Evolutionary conservation across 371 early-diverging fungal genomes (phyloP), one percentile per base, ranked within the genome.

Genomic region (Cokeromyces recurvatus): DNA sequence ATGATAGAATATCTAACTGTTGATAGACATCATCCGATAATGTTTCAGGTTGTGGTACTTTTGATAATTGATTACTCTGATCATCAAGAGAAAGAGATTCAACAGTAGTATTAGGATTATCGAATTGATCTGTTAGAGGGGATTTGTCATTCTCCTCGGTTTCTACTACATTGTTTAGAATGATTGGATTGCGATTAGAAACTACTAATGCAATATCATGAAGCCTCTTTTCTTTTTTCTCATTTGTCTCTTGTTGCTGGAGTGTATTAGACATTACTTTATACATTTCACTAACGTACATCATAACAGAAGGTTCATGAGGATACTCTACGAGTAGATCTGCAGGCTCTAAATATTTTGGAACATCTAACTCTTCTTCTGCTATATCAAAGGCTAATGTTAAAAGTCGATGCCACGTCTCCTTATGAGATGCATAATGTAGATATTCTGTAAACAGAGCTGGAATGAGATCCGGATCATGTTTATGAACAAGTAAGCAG

Each of bases 401-500:
- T 16, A 74, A 34, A 11, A 69, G 31, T 0, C 43, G 46, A 20
- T 39, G 43, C 70, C 70, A 69, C 6, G 51, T 56, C 14, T 68
- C 55, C 24, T 64, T 59, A 9, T 55, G 35, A n/a, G 46, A 17
- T 23, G 46, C 34, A 11, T 38, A 38, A 21, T 48, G 54, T 22
- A 71, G 38, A 36, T 59, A 45, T 6, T 63, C 46, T 8, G 64
- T 55, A 44, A 77, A 69, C 20, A 82, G 60, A 20, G 82, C 70
- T 29, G 84, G 81, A 10, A 88, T 35, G 20, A 82, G 59, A 3
- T 67, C 64, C 3, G 85, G 85, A 40, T 81, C 79, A 50, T 82
- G 77, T 19, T 78, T 59, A 58, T 89, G 85, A 15, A 87, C 80
- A 12, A 91, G 64, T 24, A 83, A 74, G 48, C 78, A 72, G 57